Percentiles rank a stretch among this genome's conserved stretches.
phyloP scores from a whole-genome alignment of 1,139 yeast genomes.

The Lodderomyces elongisporus region DNA sequence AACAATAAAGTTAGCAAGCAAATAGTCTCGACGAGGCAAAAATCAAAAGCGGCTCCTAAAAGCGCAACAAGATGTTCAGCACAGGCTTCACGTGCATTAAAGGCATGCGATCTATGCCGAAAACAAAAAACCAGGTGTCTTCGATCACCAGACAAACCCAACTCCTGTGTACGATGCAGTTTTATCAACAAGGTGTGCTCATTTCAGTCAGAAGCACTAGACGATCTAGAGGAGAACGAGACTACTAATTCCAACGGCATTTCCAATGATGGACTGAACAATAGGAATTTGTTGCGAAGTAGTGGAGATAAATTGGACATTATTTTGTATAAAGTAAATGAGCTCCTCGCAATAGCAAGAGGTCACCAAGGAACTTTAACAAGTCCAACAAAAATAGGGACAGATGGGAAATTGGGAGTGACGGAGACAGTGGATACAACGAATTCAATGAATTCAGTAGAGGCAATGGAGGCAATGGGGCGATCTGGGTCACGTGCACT shows the following conservation, averaged over 20 bases:
- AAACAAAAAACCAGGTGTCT: constrained; percentile 62
- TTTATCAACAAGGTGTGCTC: constrained; percentile 51
- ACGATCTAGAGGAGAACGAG: constrained; percentile 18
- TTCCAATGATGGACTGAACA: not conserved
- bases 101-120: constrained; percentile 58
- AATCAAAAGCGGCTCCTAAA: too few species aligned
- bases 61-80: constrained; percentile 18
- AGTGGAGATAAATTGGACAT: not conserved
- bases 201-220: constrained; percentile 25
- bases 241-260: not conserved
- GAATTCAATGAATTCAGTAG: too few species aligned
- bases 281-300: not conserved
- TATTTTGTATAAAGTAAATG: not conserved
- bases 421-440: not conserved
- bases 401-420: constrained; percentile 20
- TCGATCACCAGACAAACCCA: constrained; percentile 38
- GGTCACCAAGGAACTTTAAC: too few species aligned
- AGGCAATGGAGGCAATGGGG: not conserved
- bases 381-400: too few species aligned
- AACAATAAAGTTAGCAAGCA: too few species aligned
- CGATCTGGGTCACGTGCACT: not conserved
- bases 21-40: too few species aligned
- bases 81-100: constrained; percentile 44
- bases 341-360: not conserved
- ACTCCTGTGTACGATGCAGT: constrained; percentile 52